phyloP scores from a whole-genome alignment of 352 stramenopile genomes.

The Albugo candida region DNA sequence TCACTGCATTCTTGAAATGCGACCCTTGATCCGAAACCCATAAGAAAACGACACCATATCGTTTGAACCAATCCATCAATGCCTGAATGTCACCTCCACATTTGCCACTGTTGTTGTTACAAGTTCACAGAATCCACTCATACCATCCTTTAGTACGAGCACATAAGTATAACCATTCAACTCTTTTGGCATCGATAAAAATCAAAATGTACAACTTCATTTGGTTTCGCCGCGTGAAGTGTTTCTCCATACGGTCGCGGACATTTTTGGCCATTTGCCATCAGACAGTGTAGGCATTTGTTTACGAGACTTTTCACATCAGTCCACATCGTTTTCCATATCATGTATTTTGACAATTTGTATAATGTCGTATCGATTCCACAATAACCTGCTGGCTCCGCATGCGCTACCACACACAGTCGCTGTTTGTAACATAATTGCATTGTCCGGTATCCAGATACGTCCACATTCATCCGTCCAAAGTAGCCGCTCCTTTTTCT shows the following conservation, averaged over 20 bases:
- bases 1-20: not conserved
- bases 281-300: slow-evolving; percentile 4
- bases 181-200: slow-evolving; percentile 14
- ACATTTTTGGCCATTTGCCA: slow-evolving; percentile 1
- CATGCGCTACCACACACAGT: slow-evolving; percentile 11
- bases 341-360: slow-evolving; percentile 4
- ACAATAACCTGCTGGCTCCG: slow-evolving; percentile 9
- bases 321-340: slow-evolving; percentile 1
- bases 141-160: too few relatives aligned
- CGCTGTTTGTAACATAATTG: slow-evolving; percentile 9
- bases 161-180: slow-evolving; percentile 9
- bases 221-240: slow-evolving; percentile 12
- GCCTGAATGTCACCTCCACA: not conserved
- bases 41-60: not conserved
- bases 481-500: too few relatives aligned
- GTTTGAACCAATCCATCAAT: not conserved
- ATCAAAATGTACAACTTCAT: slow-evolving; percentile 19
- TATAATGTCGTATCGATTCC: slow-evolving; percentile 6
- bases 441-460: slow-evolving; percentile 13
- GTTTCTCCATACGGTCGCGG: slow-evolving; percentile 10
- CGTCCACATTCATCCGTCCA: too few relatives aligned
- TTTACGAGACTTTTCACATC: slow-evolving; percentile 11
- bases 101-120: not conserved
- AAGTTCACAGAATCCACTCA: too few relatives aligned
- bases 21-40: not conserved